A percentile compares a stretch with the other conserved stretches of the same genome.
Evolutionary conservation across 129 eudicot genomes (phyloP).

Genomic region (Rutidosis leptorrhynchoides): DNA sequence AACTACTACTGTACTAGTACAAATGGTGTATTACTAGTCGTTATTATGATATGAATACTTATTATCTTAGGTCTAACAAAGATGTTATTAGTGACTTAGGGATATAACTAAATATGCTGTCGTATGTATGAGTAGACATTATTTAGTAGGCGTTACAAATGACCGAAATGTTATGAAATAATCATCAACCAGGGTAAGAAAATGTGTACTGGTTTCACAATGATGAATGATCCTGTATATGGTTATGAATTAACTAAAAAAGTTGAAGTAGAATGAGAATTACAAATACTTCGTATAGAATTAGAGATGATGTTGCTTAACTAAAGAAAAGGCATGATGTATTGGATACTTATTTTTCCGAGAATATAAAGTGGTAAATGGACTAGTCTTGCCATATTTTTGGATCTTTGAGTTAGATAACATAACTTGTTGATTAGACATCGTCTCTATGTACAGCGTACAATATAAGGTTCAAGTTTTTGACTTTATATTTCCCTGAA

Average conservation of each 20-base stretch:
- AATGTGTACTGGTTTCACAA: background rate
- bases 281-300: too few relatives aligned
- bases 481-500: background rate
- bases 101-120: background rate
- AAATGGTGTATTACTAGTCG: too few relatives aligned
- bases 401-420: background rate
- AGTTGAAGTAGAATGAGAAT: background rate
- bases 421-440: background rate
- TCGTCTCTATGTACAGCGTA: background rate
- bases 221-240: background rate
- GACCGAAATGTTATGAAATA: background rate
- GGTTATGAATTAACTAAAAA: background rate
- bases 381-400: background rate
- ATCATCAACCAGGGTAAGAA: constrained; percentile 1
- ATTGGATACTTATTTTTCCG: background rate
- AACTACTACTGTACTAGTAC: too few relatives aligned
- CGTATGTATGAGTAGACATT: background rate
- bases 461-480: background rate
- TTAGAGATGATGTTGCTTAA: background rate
- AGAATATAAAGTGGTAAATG: background rate
- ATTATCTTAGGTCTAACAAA: background rate
- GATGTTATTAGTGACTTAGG: background rate
- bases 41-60: too few relatives aligned
- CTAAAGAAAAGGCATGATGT: background rate
- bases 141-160: background rate